phyloP scores from a whole-genome alignment of 2,329 filamentous ascomycete species.

The Paraconiothyrium brasiliense region DNA sequence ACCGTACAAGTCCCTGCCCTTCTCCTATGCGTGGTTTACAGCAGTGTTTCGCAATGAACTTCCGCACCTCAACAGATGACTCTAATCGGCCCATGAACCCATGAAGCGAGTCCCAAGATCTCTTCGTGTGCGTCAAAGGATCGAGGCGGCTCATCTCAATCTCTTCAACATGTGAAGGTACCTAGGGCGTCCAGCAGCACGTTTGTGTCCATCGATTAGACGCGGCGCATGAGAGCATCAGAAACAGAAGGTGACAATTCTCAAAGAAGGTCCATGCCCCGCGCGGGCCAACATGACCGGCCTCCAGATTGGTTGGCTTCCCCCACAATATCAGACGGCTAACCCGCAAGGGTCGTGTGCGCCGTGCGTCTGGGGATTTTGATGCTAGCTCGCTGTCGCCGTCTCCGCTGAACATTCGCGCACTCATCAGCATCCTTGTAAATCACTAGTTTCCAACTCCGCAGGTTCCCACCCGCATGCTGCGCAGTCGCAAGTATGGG shows the following conservation, averaged over 20 bases:
- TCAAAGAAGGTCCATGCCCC: slow-evolving; percentile 9
- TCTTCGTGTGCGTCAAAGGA: neutral
- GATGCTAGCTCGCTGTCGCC: neutral
- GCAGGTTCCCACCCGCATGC: slow-evolving; percentile 4
- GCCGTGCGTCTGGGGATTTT: neutral
- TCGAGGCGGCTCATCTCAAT: neutral
- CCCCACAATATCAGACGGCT: neutral
- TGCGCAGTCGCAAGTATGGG: neutral
- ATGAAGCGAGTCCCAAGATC: neutral
- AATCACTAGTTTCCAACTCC: neutral
- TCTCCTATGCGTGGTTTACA: neutral
- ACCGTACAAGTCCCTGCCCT: neutral
- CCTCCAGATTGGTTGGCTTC: slow-evolving; percentile 12
- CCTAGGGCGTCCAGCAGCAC: neutral
- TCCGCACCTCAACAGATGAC: neutral
- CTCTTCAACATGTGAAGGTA: slow-evolving; percentile 7
- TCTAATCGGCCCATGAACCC: neutral
- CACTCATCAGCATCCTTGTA: slow-evolving; percentile 1
- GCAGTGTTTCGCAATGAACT: neutral
- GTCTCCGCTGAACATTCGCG: neutral
- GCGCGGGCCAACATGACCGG: neutral
- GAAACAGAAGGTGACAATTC: slow-evolving; percentile 15
- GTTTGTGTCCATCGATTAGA: slow-evolving; percentile 4
- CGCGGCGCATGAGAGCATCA: neutral
- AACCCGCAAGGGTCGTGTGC: neutral